Evolutionary conservation across 108 stramenopile genomes (phyloP), one percentile per base, ranked within the genome.

Genomic region (Cyclotella cryptica): DNA sequence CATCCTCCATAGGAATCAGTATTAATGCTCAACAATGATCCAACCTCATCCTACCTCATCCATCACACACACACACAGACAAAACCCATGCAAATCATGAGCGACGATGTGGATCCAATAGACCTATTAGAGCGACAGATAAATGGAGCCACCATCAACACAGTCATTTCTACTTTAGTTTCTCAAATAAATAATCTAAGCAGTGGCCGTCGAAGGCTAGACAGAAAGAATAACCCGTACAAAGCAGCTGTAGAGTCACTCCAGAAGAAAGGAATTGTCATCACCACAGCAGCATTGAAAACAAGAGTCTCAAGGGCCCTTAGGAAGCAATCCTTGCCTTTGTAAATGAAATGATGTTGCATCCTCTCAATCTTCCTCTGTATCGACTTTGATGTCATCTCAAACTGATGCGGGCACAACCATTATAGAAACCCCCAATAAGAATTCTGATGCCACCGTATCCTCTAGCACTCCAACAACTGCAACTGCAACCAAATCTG

Each of bases 1-100:
- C 6, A 60, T 29, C 29, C 29, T 44, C 8, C 62, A 43, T 44
- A 64, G 62, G 41, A 64, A 64, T 64, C n/a, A 64, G 19, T 64
- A 64, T 27, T 17, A 7, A 19, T 19, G 14, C 53, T 30, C n/a
- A 21, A 45, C 44, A 45, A 45, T 13, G 13, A 45, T 12, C 13
- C 44, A 13, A 45, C 44, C 13, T 9, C 44, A 45, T 45, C 13
- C 53, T 18, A 19, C 11, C 53, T 8, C n/a, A 8, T 10, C 11
- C 53, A 12, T 18, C 53, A 54, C 11, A 12, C 53, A 19, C 21
- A 19, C 11, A 64, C 40, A 43, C 39, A 3, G 41, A 64, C 22
- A 7, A 43, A 13, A 64, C 39, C 39, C 39, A 41, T 8, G 11
- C 53, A 21, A 17, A 54, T n/a, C 53, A 54, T 54, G 53, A 54